Conservation (phyloP, 1,284 basidiomycete species). For the Apiotrichum sp. region DNA sequence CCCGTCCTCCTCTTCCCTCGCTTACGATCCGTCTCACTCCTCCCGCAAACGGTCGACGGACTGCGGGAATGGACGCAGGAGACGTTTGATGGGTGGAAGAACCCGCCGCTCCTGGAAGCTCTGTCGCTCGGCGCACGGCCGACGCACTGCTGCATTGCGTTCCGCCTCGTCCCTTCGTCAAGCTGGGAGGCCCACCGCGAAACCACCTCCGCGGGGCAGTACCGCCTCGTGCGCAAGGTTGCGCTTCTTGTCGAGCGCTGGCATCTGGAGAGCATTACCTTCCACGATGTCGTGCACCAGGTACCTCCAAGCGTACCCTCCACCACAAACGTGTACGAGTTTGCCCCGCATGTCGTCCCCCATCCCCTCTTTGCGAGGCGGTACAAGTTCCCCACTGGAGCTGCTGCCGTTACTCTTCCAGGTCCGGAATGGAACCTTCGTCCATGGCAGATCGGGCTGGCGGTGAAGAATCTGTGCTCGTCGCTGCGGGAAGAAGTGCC, state of each 20-base stretch:
- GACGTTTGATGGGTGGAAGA: constrained; percentile 15
- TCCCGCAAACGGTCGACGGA: constrained; percentile 21
- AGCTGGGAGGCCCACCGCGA: constrained; percentile 29
- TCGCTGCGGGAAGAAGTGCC: constrained; percentile 1
- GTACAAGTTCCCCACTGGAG: constrained; percentile 12
- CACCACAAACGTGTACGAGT: constrained; percentile 29
- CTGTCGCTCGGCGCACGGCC: constrained; percentile 14
- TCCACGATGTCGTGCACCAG: constrained; percentile 32
- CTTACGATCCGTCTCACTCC: constrained; percentile 16
- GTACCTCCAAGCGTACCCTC: constrained; percentile 22
- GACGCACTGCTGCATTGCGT: constrained; percentile 19
- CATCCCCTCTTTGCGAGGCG: constrained; percentile 1
- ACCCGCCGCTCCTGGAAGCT: constrained; percentile 23
- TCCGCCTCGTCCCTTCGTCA: constrained; percentile 18
- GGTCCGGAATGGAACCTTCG: constrained; percentile 31
- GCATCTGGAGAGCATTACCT: constrained; percentile 6
- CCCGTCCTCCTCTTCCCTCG: constrained; percentile 14
- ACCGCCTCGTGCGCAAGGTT: constrained; percentile 22
- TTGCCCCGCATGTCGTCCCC: constrained; percentile 24
- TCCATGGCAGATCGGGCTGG: constrained; percentile 30
- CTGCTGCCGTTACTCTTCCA: constrained; percentile 16
- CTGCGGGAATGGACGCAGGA: constrained; percentile 25
- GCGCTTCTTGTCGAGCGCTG: constrained; percentile 14
- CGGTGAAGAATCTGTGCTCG: constrained; percentile 30
- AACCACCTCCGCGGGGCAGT: constrained; percentile 16